Base-by-base conservation (phyloP, 306 rosid species). In the Purshia tridentata region DNA sequence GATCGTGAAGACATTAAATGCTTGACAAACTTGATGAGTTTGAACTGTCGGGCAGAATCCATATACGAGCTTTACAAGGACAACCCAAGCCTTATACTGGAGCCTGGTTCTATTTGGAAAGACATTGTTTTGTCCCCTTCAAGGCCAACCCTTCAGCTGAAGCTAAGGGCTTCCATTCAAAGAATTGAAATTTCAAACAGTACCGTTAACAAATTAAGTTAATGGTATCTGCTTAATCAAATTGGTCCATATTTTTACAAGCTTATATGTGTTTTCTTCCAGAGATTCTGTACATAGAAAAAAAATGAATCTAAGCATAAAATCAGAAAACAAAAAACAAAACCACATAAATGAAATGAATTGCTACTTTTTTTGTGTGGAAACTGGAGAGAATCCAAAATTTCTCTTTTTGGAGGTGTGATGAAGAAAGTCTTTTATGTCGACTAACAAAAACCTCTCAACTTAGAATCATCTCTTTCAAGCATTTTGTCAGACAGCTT, bases 11-110 rank as follows among this genome's bases (percentile, higher is more conserved):
- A 86, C 10, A 71, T 80, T 70, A 77, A 81, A 8, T 84, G 86
- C 75, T 72, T 94, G 89, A 13, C 69, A 18, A 64, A 4, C 8
- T 41, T 84, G 20, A 85, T 80, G 72, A 77, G 63, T 77, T 81
- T 91, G 83, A 89, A 94, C 83, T 35, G 78, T 4, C 84, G 86
- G 19, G 96, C 96, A 41, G 90, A 88, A 45, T 94, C 93, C 51
- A 83, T 91, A 47, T 80, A 79, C 37, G 92, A 89, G 74, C 95
- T 94, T 50, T 72, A 91, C 75, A 46, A 55, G 66, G 80, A 88
- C 23, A 57, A 71, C 66, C 85, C 90, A 0, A 77, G 44, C 67
- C 69, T 69, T 1, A 57, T 81, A 41, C 50, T 42, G 53, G 82
- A 72, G 69, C 78, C 86, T 44, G 86, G 86, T 69, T 85, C 95